Conservation (phyloP, 495 filamentous ascomycete species). For the Entonaema liquescens region DNA sequence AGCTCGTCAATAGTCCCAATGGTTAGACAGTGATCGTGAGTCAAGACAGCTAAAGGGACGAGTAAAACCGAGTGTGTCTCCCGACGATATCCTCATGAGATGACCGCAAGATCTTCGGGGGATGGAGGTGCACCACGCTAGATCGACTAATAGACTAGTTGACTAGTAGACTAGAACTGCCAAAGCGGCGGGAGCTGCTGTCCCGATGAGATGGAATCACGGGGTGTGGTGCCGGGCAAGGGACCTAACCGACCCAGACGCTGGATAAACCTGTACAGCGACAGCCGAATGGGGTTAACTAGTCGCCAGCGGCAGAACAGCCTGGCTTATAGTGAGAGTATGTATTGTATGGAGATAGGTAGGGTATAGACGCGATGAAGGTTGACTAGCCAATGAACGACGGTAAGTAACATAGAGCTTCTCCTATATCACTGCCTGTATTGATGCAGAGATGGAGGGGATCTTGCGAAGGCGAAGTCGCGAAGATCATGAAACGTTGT, state of each 20-base stretch:
- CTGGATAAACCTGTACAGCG: slow-evolving; percentile 10
- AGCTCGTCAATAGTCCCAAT: background rate
- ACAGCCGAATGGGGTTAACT: slow-evolving; percentile 17
- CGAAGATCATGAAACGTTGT: slow-evolving; percentile 46
- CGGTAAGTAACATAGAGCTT: background rate
- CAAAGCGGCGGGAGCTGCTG: slow-evolving; percentile 16
- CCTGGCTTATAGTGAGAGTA: background rate
- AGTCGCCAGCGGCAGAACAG: background rate
- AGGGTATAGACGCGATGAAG: slow-evolving; percentile 1
- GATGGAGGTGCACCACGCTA: slow-evolving; percentile 20
- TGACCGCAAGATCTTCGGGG: slow-evolving; percentile 27
- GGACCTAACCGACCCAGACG: background rate
- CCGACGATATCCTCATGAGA: slow-evolving; percentile 37
- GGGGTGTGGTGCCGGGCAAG: slow-evolving; percentile 17
- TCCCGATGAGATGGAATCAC: slow-evolving; percentile 24
- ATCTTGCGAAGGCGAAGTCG: slow-evolving; percentile 35
- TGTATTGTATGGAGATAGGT: slow-evolving; percentile 3
- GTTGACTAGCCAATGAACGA: slow-evolving; percentile 19
- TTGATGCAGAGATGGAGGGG: slow-evolving; percentile 4
- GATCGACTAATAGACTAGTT: slow-evolving; percentile 8
- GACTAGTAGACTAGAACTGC: background rate
- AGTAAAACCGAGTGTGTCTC: slow-evolving; percentile 23
- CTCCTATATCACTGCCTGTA: slow-evolving; percentile 11
- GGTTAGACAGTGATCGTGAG: slow-evolving; percentile 2
- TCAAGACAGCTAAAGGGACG: slow-evolving; percentile 4